phyloP scores from a whole-genome alignment of 805 yeast genomes.

The Teunomyces tritomae region DNA sequence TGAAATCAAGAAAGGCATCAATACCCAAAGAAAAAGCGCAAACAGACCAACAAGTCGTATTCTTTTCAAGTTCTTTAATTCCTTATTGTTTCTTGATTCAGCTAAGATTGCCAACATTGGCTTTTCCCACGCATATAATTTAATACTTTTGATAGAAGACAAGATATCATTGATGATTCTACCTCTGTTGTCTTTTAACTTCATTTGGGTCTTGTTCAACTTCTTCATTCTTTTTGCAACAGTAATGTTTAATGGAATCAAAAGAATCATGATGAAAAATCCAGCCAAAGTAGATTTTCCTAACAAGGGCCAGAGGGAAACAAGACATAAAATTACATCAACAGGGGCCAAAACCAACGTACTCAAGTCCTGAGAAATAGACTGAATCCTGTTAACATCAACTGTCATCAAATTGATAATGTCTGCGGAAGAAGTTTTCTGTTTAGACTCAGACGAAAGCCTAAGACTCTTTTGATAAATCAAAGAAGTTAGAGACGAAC shows the following conservation, averaged over 20 bases:
- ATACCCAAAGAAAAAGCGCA: constrained; percentile 21
- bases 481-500: constrained; percentile 27
- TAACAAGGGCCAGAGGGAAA: constrained; percentile 20
- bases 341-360: constrained; percentile 59
- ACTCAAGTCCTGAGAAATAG: constrained; percentile 40
- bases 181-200: constrained; percentile 21
- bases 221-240: constrained; percentile 38
- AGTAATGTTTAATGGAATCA: constrained; percentile 18
- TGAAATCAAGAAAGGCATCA: constrained; percentile 24
- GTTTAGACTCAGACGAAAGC: constrained; percentile 30
- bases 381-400: constrained; percentile 22
- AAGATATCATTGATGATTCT: constrained; percentile 22
- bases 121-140: constrained; percentile 26
- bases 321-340: constrained; percentile 17
- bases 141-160: constrained; percentile 22
- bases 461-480: constrained; percentile 20
- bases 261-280: constrained; percentile 13
- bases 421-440: constrained; percentile 20
- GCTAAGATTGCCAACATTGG: constrained; percentile 20
- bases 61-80: constrained; percentile 14
- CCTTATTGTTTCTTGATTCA: constrained; percentile 20
- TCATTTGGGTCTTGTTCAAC: constrained; percentile 27
- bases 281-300: constrained; percentile 22
- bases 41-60: constrained; percentile 12
- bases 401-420: constrained; percentile 22